Evolutionary conservation across 768 basidiomycete species (phyloP).

Genomic region (Psilocybe sp.): DNA sequence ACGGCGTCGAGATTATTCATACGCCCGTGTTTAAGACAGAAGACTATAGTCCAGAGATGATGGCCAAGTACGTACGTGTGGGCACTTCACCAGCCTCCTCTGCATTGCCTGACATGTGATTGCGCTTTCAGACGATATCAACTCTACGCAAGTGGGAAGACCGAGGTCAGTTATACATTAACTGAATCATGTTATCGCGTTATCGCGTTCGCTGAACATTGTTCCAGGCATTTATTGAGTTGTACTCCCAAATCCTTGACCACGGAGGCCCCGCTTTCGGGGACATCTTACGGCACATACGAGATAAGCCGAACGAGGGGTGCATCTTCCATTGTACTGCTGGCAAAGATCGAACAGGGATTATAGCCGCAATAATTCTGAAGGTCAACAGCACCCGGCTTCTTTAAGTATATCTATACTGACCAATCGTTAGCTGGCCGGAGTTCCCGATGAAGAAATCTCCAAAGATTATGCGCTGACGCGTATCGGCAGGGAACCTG

Average conservation of each 20-base stretch:
- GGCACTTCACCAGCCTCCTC: constrained; percentile 10
- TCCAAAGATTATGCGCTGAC: constrained; percentile 77
- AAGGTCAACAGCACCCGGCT: constrained; percentile 37
- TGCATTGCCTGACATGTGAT: constrained; percentile 21
- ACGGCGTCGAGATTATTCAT: constrained; percentile 58
- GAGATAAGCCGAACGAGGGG: constrained; percentile 62
- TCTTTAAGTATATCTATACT: neutral
- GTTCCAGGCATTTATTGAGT: constrained; percentile 70
- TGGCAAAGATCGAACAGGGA: constrained; percentile 81
- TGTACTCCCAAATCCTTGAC: constrained; percentile 80
- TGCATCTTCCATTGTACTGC: constrained; percentile 83
- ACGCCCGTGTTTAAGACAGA: constrained; percentile 67
- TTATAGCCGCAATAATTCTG: constrained; percentile 69
- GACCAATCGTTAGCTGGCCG: constrained; percentile 54
- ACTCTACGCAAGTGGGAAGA: constrained; percentile 77
- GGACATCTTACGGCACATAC: constrained; percentile 68
- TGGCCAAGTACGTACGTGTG: constrained; percentile 74
- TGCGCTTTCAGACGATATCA: constrained; percentile 53
- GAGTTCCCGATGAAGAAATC: constrained; percentile 62
- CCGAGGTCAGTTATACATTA: constrained; percentile 46
- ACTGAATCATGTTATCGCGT: neutral
- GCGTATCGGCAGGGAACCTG: constrained; percentile 76
- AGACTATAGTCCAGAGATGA: constrained; percentile 81
- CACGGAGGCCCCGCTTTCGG: constrained; percentile 68
- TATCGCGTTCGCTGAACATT: neutral